A percentile compares a stretch with the other conserved stretches of the same genome.
Evolutionary conservation across 2,329 filamentous ascomycete species (phyloP).

Genomic region (Reticulascus tulasneorum): DNA sequence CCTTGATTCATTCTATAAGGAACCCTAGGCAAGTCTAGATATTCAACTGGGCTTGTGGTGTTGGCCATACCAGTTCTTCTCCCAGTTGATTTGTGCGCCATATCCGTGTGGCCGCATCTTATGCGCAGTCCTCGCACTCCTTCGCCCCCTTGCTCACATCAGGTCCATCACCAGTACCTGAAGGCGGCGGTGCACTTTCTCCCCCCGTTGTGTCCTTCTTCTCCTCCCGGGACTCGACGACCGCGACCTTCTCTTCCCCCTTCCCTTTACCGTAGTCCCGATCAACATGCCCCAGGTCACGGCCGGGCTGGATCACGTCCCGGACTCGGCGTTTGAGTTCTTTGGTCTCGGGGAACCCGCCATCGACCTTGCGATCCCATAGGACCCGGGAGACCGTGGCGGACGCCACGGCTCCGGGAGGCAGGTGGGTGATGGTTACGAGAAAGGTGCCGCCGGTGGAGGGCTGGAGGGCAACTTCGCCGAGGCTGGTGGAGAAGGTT

Average conservation of each 20-base stretch:
- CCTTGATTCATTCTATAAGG: too few relatives aligned
- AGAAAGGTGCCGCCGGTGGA: constrained; percentile 79
- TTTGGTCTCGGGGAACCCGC: constrained; percentile 92
- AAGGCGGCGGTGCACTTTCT: too few relatives aligned
- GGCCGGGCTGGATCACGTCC: constrained; percentile 73
- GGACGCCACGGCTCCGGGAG: constrained; percentile 14
- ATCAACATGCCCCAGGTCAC: constrained; percentile 80
- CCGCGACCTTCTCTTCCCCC: too few relatives aligned
- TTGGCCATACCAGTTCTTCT: too few relatives aligned
- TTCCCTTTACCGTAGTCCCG: constrained; percentile 37
- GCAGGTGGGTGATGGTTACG: constrained; percentile 55
- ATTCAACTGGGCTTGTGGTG: too few relatives aligned
- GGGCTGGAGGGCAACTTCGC: constrained; percentile 84
- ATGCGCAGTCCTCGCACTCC: constrained; percentile 9
- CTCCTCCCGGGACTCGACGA: too few relatives aligned
- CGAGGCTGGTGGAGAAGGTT: constrained; percentile 79
- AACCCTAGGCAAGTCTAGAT: too few relatives aligned
- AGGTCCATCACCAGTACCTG: too few relatives aligned
- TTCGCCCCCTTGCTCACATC: too few relatives aligned
- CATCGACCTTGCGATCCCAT: constrained; percentile 85
- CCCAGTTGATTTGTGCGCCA: too few relatives aligned
- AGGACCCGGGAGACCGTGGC: constrained; percentile 51
- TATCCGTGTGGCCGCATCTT: too few relatives aligned
- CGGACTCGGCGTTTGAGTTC: constrained; percentile 80
- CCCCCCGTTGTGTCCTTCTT: too few relatives aligned